phyloP scores from a whole-genome alignment of 2,329 filamentous ascomycete species.

The Fusarium sp. region DNA sequence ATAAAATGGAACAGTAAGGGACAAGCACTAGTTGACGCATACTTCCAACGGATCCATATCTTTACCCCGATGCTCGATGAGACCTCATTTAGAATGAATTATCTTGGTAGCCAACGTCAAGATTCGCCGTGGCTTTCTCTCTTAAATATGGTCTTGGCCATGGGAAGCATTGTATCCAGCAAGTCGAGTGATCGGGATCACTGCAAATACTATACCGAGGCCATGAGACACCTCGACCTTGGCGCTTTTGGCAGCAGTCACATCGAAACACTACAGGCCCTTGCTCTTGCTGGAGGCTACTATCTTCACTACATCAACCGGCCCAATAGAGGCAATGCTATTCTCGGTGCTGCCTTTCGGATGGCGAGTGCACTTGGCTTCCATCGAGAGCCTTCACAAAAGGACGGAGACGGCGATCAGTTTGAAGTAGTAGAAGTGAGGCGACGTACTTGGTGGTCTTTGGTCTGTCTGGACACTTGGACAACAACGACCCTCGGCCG shows the following conservation, averaged over 20 bases:
- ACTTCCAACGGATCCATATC: slow-evolving; percentile 6
- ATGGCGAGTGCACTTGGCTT: slow-evolving; percentile 6
- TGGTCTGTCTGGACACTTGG: neutral
- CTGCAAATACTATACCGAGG: neutral
- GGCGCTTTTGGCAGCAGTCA: neutral
- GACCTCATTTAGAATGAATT: neutral
- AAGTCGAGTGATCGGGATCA: neutral
- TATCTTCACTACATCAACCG: slow-evolving; percentile 12
- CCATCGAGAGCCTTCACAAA: neutral
- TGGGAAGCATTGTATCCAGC: neutral
- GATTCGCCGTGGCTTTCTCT: slow-evolving; percentile 2
- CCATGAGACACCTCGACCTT: neutral
- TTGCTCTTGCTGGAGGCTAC: neutral
- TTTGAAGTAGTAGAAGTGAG: neutral
- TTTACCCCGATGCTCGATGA: neutral
- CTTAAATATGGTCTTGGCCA: slow-evolving; percentile 2
- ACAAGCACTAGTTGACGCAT: neutral
- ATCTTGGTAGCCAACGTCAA: neutral
- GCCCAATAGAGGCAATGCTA: slow-evolving; percentile 8
- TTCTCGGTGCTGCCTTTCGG: slow-evolving; percentile 1
- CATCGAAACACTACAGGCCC: slow-evolving; percentile 3
- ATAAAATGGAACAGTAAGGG: neutral
- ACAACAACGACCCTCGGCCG: neutral
- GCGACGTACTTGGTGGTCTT: slow-evolving; percentile 4
- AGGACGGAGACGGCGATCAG: neutral